Conservation (phyloP, 768 basidiomycete species). For the Gloeophyllum trabeum region DNA sequence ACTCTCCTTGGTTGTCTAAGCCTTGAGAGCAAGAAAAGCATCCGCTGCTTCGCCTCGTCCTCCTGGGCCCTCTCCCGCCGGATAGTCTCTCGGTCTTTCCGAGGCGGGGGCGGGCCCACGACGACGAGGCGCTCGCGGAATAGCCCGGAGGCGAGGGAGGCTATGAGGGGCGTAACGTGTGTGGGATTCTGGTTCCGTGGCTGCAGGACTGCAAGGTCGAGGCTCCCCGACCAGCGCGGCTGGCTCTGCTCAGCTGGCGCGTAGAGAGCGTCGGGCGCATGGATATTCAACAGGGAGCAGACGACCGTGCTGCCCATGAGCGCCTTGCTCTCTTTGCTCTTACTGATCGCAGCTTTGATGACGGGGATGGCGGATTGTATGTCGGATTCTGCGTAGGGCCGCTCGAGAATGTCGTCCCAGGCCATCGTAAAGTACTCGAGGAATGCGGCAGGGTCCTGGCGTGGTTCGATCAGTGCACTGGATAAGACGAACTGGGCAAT, state of each 20-base stretch:
- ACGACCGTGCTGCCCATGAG: no score
- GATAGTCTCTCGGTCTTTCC: slow-evolving; percentile 2
- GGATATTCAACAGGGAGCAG: background rate
- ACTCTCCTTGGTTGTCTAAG: background rate
- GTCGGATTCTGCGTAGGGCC: no score
- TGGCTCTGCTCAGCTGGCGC: slow-evolving; percentile 6
- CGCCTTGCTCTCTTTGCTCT: no score
- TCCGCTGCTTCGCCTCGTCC: background rate
- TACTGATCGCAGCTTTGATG: no score
- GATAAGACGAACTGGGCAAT: slow-evolving; percentile 39
- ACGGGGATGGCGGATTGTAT: no score
- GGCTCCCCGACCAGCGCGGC: slow-evolving; percentile 23
- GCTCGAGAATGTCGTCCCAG: slow-evolving; percentile 2
- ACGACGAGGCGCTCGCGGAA: slow-evolving; percentile 46
- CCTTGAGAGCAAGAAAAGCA: no score
- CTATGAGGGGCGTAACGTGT: slow-evolving; percentile 53
- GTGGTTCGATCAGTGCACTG: slow-evolving; percentile 22
- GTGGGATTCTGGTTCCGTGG: slow-evolving; percentile 43
- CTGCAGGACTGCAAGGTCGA: slow-evolving; percentile 46
- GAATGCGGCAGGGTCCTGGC: slow-evolving; percentile 25
- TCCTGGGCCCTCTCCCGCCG: background rate
- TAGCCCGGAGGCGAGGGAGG: slow-evolving; percentile 32
- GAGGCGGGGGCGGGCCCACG: slow-evolving; percentile 32
- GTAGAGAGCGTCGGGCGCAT: background rate
- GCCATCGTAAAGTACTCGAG: slow-evolving; percentile 2